Conservation (phyloP, 768 basidiomycete species). For the Tulasnella sp. region DNA sequence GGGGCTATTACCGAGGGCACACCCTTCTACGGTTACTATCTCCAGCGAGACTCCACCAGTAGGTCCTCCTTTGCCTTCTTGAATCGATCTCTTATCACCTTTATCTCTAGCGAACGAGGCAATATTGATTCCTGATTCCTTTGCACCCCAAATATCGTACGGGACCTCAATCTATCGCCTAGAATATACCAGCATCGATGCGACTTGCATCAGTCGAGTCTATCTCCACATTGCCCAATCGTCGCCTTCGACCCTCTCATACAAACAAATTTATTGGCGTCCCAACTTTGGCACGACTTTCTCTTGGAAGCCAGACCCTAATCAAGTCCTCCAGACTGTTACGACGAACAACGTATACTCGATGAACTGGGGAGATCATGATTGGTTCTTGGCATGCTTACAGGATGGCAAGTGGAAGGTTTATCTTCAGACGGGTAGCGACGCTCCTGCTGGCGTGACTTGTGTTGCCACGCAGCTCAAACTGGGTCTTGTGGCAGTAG, state of each 20-base stretch:
- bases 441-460: neutral
- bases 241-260: no score
- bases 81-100: no score
- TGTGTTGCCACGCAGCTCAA: conserved; percentile 1
- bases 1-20: neutral
- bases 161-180: no score
- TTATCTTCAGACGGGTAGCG: conserved; percentile 2
- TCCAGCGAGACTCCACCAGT: neutral
- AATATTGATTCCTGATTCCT: no score
- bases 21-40: neutral
- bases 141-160: no score
- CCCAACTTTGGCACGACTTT: no score
- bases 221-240: neutral
- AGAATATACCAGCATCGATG: neutral
- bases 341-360: no score
- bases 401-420: neutral
- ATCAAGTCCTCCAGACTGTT: no score
- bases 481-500: neutral
- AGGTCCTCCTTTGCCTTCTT: neutral
- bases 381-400: conserved; percentile 8
- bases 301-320: no score
- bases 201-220: neutral
- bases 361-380: neutral
- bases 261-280: no score
- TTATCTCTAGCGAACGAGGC: no score